These are phyloP conservation scores for Vitis hybrid DNA, from an alignment of 177 flowering plant genomes.

Conservation along the genomic window DNA sequence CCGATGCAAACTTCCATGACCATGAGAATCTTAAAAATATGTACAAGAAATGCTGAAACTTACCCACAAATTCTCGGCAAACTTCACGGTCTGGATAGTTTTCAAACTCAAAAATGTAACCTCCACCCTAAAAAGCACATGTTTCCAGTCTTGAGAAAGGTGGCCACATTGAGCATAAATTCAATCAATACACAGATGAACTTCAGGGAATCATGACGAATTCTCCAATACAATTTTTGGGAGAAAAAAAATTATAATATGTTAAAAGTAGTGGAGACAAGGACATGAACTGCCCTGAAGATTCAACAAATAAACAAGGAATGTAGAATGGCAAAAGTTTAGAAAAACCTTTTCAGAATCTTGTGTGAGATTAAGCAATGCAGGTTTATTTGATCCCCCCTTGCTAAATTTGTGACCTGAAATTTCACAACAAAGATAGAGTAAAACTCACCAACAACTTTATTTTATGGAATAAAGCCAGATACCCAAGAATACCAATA, in stretches of 20 bases:
- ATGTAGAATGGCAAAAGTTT: not conserved
- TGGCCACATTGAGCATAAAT: too few relatives aligned
- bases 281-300: not conserved
- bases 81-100: constrained; percentile 69
- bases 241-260: not conserved
- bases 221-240: too few relatives aligned
- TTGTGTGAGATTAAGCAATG: constrained; percentile 59
- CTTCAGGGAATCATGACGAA: not conserved
- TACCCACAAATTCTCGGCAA: constrained; percentile 89
- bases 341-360: constrained; percentile 32
- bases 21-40: not conserved
- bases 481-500: too few relatives aligned
- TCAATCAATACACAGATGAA: not conserved
- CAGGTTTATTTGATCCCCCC: constrained; percentile 61
- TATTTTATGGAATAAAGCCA: not conserved
- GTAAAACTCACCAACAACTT: not conserved
- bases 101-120: constrained; percentile 85
- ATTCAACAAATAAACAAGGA: not conserved
- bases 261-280: not conserved
- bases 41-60: constrained; percentile 17
- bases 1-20: too few relatives aligned
- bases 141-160: too few relatives aligned
- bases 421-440: constrained; percentile 7
- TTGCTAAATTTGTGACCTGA: constrained; percentile 66
- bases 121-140: constrained; percentile 41